Evolutionary conservation across 306 rosid genomes (phyloP), one percentile per base, ranked within the genome.

Genomic region (Citrullus mucosospermus): DNA sequence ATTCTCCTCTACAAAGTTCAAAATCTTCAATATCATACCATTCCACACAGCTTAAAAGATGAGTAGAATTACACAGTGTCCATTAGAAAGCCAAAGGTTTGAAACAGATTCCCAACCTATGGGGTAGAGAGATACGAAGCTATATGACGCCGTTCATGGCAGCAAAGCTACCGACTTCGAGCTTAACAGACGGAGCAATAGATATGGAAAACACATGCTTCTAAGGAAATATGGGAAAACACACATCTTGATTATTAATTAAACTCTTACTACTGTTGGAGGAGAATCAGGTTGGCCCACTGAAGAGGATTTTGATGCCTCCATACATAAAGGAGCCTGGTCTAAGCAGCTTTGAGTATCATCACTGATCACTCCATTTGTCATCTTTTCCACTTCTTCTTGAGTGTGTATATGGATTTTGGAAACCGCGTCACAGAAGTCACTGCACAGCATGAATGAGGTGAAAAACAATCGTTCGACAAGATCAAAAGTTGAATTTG

Each of bases 331-430:
- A 6, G 95, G 92, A 66, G 93, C 88, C 81, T 94, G 90, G 69
- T 94, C 97, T 86, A 94, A 91, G 87, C 96, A 89, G 82, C 97
- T 94, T 66, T 90, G 96, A 11, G 88, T 90, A 67, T 92, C 98
- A 75, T 94, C 93, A 78, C 86, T 94, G 55, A 78, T 81, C 86
- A 92, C 80, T 82, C 95, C 96, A 43, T 87, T 66, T 15, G 91
- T 90, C 98, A 94, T 92, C 92, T 92, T 94, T 89, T 90, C 98
- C 79, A 94, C 97, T 86, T 94, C 98, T 86, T 92, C 97, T 86
- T 77, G 88, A 80, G 92, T 90, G 66, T 92, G 78, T 78, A 94
- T 86, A 76, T 92, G 97, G 81, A 94, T 94, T 85, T 94, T 94
- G 12, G 92, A 85, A 72, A 87, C 98, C 65, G 91, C 92, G 39